These are phyloP conservation scores for Saturnispora zaruensis DNA, from an alignment of 805 yeast species.

Conservation along the genomic window DNA sequence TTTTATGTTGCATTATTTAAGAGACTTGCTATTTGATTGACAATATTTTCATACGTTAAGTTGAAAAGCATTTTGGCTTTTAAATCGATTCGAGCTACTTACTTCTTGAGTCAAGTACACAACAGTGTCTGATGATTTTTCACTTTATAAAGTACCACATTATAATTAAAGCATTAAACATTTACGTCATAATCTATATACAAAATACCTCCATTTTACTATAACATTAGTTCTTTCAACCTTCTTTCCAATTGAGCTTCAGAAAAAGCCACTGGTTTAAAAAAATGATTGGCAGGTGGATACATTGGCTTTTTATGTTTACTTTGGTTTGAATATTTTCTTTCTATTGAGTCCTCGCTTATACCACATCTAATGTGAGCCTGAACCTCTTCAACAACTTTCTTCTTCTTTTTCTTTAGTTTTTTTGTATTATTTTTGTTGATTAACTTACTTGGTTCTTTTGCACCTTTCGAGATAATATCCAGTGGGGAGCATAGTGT, in stretches of 20 bases:
- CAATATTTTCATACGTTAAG: no score
- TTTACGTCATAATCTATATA: neutral
- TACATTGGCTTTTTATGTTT: conserved; percentile 1
- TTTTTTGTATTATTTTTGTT: conserved; percentile 1
- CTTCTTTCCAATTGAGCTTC: conserved; percentile 6
- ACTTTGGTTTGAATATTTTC: conserved; percentile 3
- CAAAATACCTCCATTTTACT: neutral
- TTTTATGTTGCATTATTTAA: no score
- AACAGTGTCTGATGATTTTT: no score
- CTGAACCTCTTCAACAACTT: neutral
- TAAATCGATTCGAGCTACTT: no score
- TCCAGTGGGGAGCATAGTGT: neutral
- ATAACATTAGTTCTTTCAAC: conserved; percentile 10
- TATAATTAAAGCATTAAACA: neutral
- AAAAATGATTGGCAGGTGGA: conserved; percentile 13
- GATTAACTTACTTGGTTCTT: neutral
- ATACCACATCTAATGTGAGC: conserved; percentile 15
- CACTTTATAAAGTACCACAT: no score
- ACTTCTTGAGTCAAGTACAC: no score
- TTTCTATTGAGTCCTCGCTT: conserved; percentile 12
- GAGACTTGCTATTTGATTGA: no score
- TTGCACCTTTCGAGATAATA: neutral
- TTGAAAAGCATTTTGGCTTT: no score
- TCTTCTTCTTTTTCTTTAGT: conserved; percentile 5
- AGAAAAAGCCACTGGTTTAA: conserved; percentile 11